Evolutionary conservation across 1,284 basidiomycete genomes (phyloP).

Genomic region (Fomitopsis palustris): DNA sequence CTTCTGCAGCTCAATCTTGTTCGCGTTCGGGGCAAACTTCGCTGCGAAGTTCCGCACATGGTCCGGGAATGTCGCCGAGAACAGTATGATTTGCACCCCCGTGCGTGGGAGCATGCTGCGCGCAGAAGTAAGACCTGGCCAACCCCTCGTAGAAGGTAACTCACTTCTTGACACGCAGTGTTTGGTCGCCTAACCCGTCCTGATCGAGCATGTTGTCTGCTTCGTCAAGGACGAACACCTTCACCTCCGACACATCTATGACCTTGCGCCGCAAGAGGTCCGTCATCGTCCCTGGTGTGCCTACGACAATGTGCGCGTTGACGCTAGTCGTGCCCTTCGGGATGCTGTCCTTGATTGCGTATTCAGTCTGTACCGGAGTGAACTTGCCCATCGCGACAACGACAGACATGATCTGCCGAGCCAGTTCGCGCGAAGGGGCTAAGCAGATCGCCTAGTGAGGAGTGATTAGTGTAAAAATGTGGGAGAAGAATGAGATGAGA

Average conservation of each 20-base stretch:
- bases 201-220: conserved; percentile 99
- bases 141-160: conserved; percentile 21
- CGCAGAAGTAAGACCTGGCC: background rate
- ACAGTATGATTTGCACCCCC: conserved; percentile 85
- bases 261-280: conserved; percentile 77
- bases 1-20: conserved; percentile 94
- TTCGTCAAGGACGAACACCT: conserved; percentile 96
- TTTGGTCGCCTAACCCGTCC: conserved; percentile 96
- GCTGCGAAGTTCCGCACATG: conserved; percentile 87
- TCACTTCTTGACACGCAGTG: conserved; percentile 91
- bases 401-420: conserved; percentile 96
- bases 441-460: conserved; percentile 78
- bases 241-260: conserved; percentile 79
- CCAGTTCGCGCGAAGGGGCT: conserved; percentile 94
- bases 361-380: conserved; percentile 89
- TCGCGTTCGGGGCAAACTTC: conserved; percentile 91
- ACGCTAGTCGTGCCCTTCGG: conserved; percentile 68
- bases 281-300: conserved; percentile 94
- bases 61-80: conserved; percentile 98
- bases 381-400: conserved; percentile 94
- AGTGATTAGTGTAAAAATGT: background rate
- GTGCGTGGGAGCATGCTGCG: conserved; percentile 62
- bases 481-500: background rate
- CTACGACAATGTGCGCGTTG: conserved; percentile 90
- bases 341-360: conserved; percentile 88